These are phyloP conservation scores for Gigaspora rosea DNA, from an alignment of 192 early-diverging fungal genomes.

Conservation along the genomic window DNA sequence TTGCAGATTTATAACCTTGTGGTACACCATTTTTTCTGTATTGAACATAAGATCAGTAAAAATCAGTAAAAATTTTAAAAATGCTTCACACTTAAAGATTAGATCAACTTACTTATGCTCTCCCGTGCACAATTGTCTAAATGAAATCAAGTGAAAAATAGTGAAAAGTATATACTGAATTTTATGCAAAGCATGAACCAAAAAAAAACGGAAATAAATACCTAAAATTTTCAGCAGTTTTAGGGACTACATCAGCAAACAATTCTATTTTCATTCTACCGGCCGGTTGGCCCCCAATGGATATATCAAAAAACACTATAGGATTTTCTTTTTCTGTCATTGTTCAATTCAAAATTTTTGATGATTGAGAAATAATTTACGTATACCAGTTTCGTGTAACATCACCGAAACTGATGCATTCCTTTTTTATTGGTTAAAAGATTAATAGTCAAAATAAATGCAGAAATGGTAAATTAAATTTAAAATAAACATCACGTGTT, in stretches of 20 bases:
- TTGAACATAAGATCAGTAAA: neutral
- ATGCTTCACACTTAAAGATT: neutral
- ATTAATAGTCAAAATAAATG: no score
- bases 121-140: conserved; percentile 87
- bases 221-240: conserved; percentile 83
- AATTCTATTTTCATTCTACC: conserved; percentile 74
- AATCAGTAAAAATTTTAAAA: neutral
- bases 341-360: no score
- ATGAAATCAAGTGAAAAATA: neutral
- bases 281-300: conserved; percentile 65
- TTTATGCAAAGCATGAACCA: neutral
- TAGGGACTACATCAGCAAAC: conserved; percentile 71
- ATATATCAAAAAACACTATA: conserved; percentile 74
- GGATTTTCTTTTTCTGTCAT: conserved; percentile 19
- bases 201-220: conserved; percentile 21
- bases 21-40: conserved; percentile 73
- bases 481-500: no score
- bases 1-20: conserved; percentile 81
- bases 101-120: conserved; percentile 66
- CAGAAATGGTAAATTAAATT: no score
- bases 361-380: no score
- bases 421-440: no score
- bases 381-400: no score
- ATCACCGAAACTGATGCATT: no score
- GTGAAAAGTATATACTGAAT: neutral